Conservation (phyloP, 257 asterid species). For the Rehmannia glutinosa region DNA sequence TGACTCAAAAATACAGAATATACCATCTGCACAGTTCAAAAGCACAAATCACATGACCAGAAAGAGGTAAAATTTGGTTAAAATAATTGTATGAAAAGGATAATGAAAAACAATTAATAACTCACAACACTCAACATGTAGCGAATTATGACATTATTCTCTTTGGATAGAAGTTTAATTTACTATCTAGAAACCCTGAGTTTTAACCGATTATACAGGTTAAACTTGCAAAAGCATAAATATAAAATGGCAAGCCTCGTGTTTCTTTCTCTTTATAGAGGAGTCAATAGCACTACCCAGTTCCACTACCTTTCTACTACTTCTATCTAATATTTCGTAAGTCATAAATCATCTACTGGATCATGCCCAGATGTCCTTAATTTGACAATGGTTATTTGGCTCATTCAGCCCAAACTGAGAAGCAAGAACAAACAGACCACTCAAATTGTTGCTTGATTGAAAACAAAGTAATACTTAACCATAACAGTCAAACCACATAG, state of each 20-base stretch:
- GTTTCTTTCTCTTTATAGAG: neutral
- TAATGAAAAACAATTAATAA: neutral
- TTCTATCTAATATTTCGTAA: neutral
- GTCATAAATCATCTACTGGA: neutral
- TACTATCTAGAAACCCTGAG: neutral
- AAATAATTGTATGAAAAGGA: neutral
- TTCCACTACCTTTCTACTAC: neutral
- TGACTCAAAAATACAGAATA: neutral
- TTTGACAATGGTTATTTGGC: neutral
- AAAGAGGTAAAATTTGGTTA: neutral
- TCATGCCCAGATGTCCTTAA: neutral
- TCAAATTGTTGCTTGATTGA: neutral
- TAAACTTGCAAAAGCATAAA: neutral
- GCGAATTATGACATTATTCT: neutral
- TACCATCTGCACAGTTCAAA: neutral
- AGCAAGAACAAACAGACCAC: neutral
- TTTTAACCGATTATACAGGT: neutral
- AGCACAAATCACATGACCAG: no score
- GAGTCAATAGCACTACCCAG: neutral
- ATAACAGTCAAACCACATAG: neutral
- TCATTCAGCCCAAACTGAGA: conserved; percentile 11
- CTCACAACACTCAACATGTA: neutral
- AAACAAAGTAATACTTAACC: neutral
- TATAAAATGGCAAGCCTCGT: neutral
- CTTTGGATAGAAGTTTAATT: neutral